phyloP scores from a whole-genome alignment of 192 early-diverging fungal species.

The Mortierella antarctica region DNA sequence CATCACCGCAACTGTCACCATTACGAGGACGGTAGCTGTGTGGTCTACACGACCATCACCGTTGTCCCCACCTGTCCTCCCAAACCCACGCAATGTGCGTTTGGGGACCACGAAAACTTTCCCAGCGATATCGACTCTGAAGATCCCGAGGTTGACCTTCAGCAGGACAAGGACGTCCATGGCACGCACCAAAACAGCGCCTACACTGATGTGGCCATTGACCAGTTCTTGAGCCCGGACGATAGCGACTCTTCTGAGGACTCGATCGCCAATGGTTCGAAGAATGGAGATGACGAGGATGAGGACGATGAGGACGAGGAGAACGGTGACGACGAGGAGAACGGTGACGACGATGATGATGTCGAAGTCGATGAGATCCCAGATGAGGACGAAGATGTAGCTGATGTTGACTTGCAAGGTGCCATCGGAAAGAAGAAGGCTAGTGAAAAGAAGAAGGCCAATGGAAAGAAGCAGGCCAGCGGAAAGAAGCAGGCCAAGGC shows the following conservation, averaged over 20 bases:
- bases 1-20: constrained; percentile 7
- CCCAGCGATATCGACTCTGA: too few species aligned
- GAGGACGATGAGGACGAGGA: background rate
- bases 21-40: background rate
- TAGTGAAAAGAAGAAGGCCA: background rate
- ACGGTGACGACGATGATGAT: constrained; percentile 2
- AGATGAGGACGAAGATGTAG: background rate
- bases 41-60: constrained; percentile 14
- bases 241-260: too few species aligned
- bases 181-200: too few species aligned
- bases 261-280: background rate
- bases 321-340: background rate
- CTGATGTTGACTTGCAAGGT: background rate
- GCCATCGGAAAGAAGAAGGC: too few species aligned
- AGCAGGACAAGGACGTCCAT: too few species aligned
- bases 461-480: background rate
- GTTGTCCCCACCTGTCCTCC: constrained; percentile 6
- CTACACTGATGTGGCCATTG: too few species aligned
- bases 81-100: too few species aligned
- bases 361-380: background rate
- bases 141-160: too few species aligned
- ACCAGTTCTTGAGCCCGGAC: too few species aligned
- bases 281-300: background rate
- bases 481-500: background rate
- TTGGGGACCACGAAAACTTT: too few species aligned